A percentile compares a stretch with the other conserved stretches of the same genome.
phyloP scores from a whole-genome alignment of 306 rosid species.

The Canavalia ensiformis region DNA sequence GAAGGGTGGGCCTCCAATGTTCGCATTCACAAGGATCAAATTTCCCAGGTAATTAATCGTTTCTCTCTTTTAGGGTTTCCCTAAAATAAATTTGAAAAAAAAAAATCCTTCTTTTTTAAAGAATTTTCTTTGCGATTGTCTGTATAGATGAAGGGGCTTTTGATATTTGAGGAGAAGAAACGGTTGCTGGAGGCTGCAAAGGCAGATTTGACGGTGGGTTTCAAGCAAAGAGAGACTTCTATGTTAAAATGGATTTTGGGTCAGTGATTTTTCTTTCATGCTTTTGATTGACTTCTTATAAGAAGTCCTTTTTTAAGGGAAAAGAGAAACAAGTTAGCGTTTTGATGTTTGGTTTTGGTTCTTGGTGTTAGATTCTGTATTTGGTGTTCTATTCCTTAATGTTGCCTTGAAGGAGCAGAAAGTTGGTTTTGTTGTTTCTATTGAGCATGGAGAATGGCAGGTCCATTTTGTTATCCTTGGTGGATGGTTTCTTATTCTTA shows the following conservation, averaged over 20 bases:
- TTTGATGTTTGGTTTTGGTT: constrained; percentile 17
- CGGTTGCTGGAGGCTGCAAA: constrained; percentile 59
- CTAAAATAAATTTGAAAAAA: background rate
- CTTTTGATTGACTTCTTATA: constrained; percentile 6
- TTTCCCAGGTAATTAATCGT: constrained; percentile 57
- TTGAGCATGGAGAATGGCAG: background rate
- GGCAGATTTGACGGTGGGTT: constrained; percentile 59
- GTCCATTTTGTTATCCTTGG: background rate
- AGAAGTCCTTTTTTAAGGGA: background rate
- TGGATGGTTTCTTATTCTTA: background rate
- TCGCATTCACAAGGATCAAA: constrained; percentile 55
- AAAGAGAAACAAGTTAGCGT: constrained; percentile 8
- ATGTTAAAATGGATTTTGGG: constrained; percentile 64
- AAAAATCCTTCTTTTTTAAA: background rate
- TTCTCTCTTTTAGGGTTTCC: constrained; percentile 49
- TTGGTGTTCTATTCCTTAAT: constrained; percentile 2
- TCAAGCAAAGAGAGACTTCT: constrained; percentile 63
- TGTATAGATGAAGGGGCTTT: constrained; percentile 61
- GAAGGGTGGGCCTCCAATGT: constrained; percentile 67
- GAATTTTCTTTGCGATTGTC: constrained; percentile 24
- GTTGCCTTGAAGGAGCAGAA: constrained; percentile 8
- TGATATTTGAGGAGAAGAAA: constrained; percentile 58
- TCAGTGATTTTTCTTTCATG: constrained; percentile 47
- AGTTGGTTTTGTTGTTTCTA: constrained; percentile 11
- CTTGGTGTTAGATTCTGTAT: constrained; percentile 34